These are phyloP conservation scores for Talaromyces trachyspermus DNA, from an alignment of 495 filamentous ascomycete species.

Conservation along the genomic window DNA sequence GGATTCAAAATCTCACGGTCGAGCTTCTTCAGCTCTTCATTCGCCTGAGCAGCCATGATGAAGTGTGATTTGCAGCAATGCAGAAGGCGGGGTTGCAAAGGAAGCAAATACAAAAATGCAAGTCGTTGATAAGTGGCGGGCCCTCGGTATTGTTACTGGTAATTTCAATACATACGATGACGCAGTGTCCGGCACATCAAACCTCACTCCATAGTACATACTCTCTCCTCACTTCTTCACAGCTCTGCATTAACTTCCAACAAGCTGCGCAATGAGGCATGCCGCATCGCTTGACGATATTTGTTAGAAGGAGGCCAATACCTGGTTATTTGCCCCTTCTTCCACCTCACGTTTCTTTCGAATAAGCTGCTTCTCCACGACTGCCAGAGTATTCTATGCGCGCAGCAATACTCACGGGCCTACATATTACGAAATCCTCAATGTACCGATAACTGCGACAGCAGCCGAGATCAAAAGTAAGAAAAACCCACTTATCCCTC, in stretches of 20 bases:
- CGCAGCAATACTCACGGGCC: conserved; percentile 39
- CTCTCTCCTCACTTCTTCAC: neutral
- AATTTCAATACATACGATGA: no score
- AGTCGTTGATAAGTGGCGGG: neutral
- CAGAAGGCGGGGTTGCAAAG: neutral
- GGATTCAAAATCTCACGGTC: conserved; percentile 40
- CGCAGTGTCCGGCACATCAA: neutral
- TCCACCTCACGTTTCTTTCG: conserved; percentile 11
- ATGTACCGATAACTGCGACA: conserved; percentile 60
- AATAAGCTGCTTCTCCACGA: neutral
- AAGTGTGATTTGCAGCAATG: neutral
- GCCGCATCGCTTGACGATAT: conserved; percentile 35
- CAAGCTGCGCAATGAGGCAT: conserved; percentile 42
- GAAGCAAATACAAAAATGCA: conserved; percentile 2
- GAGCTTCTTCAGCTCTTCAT: conserved; percentile 45
- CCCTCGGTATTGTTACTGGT: conserved; percentile 4
- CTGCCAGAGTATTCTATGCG: conserved; percentile 18
- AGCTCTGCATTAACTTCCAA: no score
- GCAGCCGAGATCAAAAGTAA: conserved; percentile 78
- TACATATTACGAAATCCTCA: conserved; percentile 73
- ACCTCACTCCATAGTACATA: neutral
- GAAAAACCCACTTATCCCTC: conserved; percentile 7
- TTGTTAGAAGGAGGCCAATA: conserved; percentile 9
- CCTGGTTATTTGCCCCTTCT: conserved; percentile 34
- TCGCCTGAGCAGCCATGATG: conserved; percentile 48